A percentile compares a stretch with the other conserved stretches of the same genome.
Evolutionary conservation across 371 early-diverging fungal genomes (phyloP).

Genomic region (Haplosporangium sp.): DNA sequence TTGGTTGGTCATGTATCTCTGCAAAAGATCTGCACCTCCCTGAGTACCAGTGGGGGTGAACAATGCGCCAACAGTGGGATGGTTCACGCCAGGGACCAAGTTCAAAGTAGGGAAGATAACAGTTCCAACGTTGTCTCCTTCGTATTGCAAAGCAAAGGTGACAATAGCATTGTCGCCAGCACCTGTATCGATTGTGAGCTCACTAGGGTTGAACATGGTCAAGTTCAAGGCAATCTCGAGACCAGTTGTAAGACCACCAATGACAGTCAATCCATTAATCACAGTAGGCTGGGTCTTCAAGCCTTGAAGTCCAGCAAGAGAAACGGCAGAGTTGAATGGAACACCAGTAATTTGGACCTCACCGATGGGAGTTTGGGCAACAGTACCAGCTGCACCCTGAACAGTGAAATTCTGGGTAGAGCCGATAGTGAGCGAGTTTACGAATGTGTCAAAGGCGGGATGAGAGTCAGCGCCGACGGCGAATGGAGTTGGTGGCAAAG

Average conservation of each 20-base stretch:
- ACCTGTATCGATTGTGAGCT: slow-evolving; percentile 65
- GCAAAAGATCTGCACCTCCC: slow-evolving; percentile 62
- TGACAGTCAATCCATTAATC: slow-evolving; percentile 66
- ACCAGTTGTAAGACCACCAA: slow-evolving; percentile 62
- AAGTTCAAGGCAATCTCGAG: slow-evolving; percentile 64
- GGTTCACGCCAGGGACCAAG: slow-evolving; percentile 60
- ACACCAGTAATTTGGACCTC: slow-evolving; percentile 63
- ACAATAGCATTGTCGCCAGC: slow-evolving; percentile 56
- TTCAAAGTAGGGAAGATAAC: slow-evolving; percentile 61
- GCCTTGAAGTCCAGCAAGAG: slow-evolving; percentile 68
- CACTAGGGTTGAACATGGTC: slow-evolving; percentile 68
- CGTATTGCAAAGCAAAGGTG: slow-evolving; percentile 60
- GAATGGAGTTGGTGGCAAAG: slow-evolving; percentile 58
- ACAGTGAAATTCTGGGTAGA: slow-evolving; percentile 60
- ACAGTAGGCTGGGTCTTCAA: slow-evolving; percentile 64
- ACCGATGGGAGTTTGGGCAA: slow-evolving; percentile 68
- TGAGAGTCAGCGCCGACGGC: slow-evolving; percentile 58
- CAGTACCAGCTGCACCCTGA: slow-evolving; percentile 62
- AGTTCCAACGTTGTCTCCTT: slow-evolving; percentile 60
- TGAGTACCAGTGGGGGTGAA: slow-evolving; percentile 62
- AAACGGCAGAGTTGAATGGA: slow-evolving; percentile 64
- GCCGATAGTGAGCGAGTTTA: slow-evolving; percentile 60
- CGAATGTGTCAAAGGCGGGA: slow-evolving; percentile 62
- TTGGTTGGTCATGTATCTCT: slow-evolving; percentile 65
- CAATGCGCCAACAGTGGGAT: slow-evolving; percentile 57